phyloP scores from a whole-genome alignment of 805 yeast species.

The Yarrowia sp. region DNA sequence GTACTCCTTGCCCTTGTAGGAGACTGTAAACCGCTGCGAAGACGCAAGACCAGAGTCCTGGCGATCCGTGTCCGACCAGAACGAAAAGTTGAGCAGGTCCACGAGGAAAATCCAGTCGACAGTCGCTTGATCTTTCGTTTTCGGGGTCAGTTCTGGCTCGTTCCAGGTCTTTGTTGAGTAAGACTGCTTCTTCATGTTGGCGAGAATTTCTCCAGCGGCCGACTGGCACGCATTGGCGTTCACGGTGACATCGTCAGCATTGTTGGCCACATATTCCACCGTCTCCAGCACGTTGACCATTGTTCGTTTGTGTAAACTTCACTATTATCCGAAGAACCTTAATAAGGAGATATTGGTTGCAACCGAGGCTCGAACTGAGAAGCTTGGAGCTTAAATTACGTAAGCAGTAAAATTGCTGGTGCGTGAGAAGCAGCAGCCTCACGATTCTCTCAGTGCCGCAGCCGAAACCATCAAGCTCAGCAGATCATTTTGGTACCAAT shows the following conservation, averaged over 20 bases:
- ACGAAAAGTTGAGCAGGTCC: conserved; percentile 45
- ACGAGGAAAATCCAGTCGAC: conserved; percentile 46
- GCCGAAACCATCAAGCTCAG: too few species aligned
- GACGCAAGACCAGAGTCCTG: conserved; percentile 37
- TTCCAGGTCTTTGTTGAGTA: conserved; percentile 43
- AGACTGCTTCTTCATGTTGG: conserved; percentile 34
- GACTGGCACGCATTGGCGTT: conserved; percentile 34
- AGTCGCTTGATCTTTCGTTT: conserved; percentile 24
- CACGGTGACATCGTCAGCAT: conserved; percentile 38
- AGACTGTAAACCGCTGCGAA: conserved; percentile 40
- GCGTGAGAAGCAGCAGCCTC: too few species aligned
- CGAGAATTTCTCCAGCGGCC: conserved; percentile 37
- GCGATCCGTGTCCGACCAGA: conserved; percentile 43
- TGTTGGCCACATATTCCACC: conserved; percentile 36
- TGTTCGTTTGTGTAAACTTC: not conserved
- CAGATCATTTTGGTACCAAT: too few species aligned
- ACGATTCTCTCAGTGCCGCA: too few species aligned
- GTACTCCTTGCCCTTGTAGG: conserved; percentile 38
- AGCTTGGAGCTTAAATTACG: too few species aligned
- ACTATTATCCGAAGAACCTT: too few species aligned
- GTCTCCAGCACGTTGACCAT: conserved; percentile 32
- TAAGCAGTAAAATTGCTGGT: too few species aligned
- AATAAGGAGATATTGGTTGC: too few species aligned
- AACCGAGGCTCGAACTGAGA: too few species aligned
- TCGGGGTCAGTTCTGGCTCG: conserved; percentile 41